Evolutionary conservation across 2,329 filamentous ascomycete genomes (phyloP), one percentile per base, ranked within the genome.

Genomic region (Fusarium marasasianum): DNA sequence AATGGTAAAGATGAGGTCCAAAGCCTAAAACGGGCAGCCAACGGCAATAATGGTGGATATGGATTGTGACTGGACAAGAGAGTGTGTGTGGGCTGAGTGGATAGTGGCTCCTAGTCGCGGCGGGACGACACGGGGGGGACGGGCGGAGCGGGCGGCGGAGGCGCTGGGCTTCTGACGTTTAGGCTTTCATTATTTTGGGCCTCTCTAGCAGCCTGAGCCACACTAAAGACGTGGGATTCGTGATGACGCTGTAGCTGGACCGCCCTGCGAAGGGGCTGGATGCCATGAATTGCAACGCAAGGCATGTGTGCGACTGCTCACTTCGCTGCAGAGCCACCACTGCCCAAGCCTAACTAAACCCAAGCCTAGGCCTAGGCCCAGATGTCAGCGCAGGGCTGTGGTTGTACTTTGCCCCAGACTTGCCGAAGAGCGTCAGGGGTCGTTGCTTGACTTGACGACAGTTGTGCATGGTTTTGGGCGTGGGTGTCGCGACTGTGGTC

Each of bases 61-160:
- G 71, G 61, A 43, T 40, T 69, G 35, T 77, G 70, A 74, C 70
- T 78, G 74, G 72, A 70, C 55, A 55, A 69, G 51, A 63, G 60
- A 37, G 63, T 67, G 63, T 66, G 64, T 63, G 76, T 78, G 76
- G 76, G 71, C 72, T 77, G 68, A 71, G 74, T 77, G 76, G 76
- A 65, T 69, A 75, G 70, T 76, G 75, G 61, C 66, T 75, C 63
- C 66, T 73, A 74, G 75, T 66, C 67, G 58, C 69, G 53, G 57
- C 71, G 67, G 67, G 75, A 76, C 63, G 72, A 76, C 63, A 76
- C 61, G 72, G 66, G 51, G 50, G 33, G 67, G 67, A 72, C 55
- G 64, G 71, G 74, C 65, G 70, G 71, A 68, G 71, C 62, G 71
- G 66, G 63, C 71, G 69, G 66, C 69, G 73, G 71, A 67, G 68